Conservation (phyloP, 371 early-diverging fungal species). For the Mucor piriformis region DNA sequence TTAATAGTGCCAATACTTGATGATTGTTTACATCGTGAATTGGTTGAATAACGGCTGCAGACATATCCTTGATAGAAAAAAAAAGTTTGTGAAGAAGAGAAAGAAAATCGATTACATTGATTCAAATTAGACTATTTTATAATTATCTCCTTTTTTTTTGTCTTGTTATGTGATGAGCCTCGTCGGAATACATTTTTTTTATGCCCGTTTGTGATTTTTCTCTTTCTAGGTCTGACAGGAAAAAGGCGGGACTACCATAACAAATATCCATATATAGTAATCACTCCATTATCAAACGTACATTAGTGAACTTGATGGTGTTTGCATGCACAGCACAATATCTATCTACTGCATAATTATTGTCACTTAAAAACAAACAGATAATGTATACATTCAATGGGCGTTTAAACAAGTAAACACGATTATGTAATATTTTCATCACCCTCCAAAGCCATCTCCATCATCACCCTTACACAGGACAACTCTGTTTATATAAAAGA, state of each 20-base stretch:
- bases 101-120: neutral
- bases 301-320: too few species aligned
- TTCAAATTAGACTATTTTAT: neutral
- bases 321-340: too few species aligned
- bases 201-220: neutral
- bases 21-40: neutral
- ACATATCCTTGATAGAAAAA: neutral
- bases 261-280: neutral
- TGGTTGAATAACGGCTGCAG: slow-evolving; percentile 12
- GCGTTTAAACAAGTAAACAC: too few species aligned
- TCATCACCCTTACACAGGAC: too few species aligned
- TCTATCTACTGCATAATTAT: too few species aligned
- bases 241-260: neutral
- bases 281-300: neutral
- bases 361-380: too few species aligned
- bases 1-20: slow-evolving; percentile 4
- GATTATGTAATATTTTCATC: too few species aligned
- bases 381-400: too few species aligned
- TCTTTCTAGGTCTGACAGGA: neutral
- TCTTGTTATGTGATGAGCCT: neutral
- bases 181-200: neutral
- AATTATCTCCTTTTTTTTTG: neutral
- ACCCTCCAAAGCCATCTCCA: too few species aligned
- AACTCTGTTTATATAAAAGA: too few species aligned
- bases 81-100: neutral